These are phyloP conservation scores for Adansonia digitata DNA, from an alignment of 345 rosid species.

Conservation along the genomic window DNA sequence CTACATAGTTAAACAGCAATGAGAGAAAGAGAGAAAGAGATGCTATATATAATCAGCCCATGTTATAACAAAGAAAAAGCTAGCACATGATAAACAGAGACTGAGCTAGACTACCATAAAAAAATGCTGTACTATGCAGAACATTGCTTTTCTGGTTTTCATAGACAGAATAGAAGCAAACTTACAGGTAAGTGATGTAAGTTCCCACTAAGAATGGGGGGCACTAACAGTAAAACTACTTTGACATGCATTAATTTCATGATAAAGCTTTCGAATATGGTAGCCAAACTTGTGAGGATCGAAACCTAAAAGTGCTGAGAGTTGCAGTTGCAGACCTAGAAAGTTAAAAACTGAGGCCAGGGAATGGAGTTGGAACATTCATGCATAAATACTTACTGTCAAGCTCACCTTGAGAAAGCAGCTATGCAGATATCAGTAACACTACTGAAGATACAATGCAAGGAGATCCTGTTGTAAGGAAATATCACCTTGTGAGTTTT, in stretches of 20 bases:
- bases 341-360: background rate
- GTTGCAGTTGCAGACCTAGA: background rate
- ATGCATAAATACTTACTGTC: too few relatives aligned
- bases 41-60: background rate
- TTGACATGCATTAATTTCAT: background rate
- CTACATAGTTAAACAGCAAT: background rate
- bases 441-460: background rate
- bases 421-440: background rate
- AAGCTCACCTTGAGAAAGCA: constrained; percentile 9
- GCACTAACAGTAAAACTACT: too few relatives aligned
- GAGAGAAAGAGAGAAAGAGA: background rate
- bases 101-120: background rate
- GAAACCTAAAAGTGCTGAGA: constrained; percentile 1
- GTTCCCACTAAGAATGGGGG: background rate
- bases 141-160: background rate
- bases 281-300: background rate
- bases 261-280: background rate
- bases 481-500: constrained; percentile 24
- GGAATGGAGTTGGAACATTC: background rate
- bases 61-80: background rate
- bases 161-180: background rate
- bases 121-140: too few relatives aligned
- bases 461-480: constrained; percentile 8
- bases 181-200: background rate
- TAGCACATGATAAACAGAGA: too few relatives aligned